Percentiles rank a stretch among this genome's conserved stretches.
These are phyloP conservation scores for Ceraceosorus guamensis DNA, from an alignment of 1,284 basidiomycete genomes.

Conservation along the genomic window DNA sequence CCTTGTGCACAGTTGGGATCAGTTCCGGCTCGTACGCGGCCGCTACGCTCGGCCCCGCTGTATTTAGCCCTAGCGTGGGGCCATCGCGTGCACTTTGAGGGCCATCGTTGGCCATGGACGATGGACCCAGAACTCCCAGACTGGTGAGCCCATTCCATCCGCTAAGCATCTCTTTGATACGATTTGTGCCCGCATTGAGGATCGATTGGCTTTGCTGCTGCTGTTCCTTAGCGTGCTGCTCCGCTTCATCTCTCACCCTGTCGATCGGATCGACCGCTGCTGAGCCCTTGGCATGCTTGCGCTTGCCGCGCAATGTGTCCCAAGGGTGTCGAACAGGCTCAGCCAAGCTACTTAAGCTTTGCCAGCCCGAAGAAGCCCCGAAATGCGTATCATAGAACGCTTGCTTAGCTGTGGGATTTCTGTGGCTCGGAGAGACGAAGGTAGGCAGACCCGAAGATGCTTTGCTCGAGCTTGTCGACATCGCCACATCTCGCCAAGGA, in stretches of 20 bases:
- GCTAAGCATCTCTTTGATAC: background rate
- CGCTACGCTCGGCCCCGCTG: background rate
- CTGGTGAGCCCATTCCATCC: background rate
- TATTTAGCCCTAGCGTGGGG: background rate
- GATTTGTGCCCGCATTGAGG: background rate
- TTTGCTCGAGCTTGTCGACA: background rate
- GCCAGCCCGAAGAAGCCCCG: slow-evolving; percentile 14
- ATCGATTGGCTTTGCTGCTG: background rate
- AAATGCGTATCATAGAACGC: slow-evolving; percentile 38
- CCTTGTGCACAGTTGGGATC: slow-evolving; percentile 21
- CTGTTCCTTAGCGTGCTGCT: no score
- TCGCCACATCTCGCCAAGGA: background rate
- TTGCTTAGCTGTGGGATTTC: slow-evolving; percentile 33
- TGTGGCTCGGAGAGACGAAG: slow-evolving; percentile 6
- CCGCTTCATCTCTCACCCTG: no score
- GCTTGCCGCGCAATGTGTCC: slow-evolving; percentile 1
- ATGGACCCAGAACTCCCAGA: slow-evolving; percentile 2
- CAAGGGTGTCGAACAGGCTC: slow-evolving; percentile 9
- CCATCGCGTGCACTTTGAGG: background rate
- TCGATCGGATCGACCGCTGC: background rate
- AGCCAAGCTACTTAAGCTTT: slow-evolving; percentile 3
- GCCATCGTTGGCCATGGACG: background rate
- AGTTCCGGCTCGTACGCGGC: slow-evolving; percentile 18
- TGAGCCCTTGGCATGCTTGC: background rate
- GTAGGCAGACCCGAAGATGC: background rate